Percentiles rank a stretch among this genome's conserved stretches.
Conservation (phyloP, 2,329 filamentous ascomycete genomes). For the Ophiostoma piceae region DNA sequence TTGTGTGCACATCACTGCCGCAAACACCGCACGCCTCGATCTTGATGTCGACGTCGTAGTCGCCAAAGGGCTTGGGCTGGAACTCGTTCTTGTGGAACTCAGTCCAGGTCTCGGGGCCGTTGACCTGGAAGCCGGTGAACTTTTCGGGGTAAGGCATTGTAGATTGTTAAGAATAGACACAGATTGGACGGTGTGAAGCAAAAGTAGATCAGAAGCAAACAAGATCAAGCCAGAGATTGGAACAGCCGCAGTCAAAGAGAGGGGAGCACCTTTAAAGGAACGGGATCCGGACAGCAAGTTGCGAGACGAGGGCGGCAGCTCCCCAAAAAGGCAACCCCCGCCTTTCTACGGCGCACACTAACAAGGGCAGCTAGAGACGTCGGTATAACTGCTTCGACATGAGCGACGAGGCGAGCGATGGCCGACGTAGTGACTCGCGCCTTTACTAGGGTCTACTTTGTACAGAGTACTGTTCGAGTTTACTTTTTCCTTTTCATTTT, state of each 20-base stretch:
- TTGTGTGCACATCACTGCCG: conserved; percentile 66
- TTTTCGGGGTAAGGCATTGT: conserved; percentile 54
- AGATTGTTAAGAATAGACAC: neutral
- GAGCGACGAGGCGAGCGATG: neutral
- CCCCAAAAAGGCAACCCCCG: conserved; percentile 7
- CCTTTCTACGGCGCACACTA: neutral
- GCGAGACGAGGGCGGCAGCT: neutral
- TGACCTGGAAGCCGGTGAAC: conserved; percentile 57
- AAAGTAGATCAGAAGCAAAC: neutral
- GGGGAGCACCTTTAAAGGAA: neutral
- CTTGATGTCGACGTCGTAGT: conserved; percentile 82
- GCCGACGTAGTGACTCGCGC: neutral
- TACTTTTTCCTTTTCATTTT: neutral
- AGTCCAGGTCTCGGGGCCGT: conserved; percentile 49
- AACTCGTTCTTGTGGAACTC: conserved; percentile 68
- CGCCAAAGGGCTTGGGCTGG: conserved; percentile 78
- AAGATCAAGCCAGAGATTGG: neutral
- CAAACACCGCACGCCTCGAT: conserved; percentile 76
- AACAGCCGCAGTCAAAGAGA: neutral
- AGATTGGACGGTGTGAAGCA: neutral
- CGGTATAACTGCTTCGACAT: conserved; percentile 1
- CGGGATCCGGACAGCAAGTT: neutral
- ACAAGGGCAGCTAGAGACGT: neutral
- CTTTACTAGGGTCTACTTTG: neutral
- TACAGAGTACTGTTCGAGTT: neutral